Evolutionary conservation across 129 eudicot species (phyloP).

Genomic region (Cynara cardunculus): DNA sequence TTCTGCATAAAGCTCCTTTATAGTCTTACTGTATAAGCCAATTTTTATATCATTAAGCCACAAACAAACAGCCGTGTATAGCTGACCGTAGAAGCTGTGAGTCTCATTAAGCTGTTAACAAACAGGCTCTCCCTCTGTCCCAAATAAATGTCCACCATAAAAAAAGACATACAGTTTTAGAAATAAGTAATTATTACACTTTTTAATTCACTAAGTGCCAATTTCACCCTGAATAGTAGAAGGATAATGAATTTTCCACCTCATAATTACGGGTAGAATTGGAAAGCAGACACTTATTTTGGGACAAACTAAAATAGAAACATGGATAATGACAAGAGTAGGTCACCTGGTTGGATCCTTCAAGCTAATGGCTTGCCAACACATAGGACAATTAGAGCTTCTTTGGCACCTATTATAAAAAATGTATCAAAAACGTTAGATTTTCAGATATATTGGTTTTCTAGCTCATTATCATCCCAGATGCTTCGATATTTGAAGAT

Average conservation of each 20-base stretch:
- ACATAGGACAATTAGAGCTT: conserved; percentile 89
- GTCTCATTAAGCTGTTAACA: no score
- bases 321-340: background rate
- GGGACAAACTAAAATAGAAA: background rate
- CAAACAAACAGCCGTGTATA: no score
- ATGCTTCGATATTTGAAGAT: no score
- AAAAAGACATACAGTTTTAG: background rate
- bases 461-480: background rate
- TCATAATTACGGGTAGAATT: background rate
- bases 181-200: background rate
- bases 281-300: background rate
- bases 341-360: conserved; percentile 65
- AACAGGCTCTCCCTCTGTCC: background rate
- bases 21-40: no score
- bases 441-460: background rate
- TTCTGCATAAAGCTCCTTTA: no score
- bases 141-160: background rate
- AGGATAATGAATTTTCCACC: background rate
- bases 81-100: no score
- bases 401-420: conserved; percentile 59
- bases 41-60: no score
- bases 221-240: background rate
- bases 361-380: conserved; percentile 70
- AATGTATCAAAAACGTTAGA: background rate
- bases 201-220: background rate